phyloP scores from a whole-genome alignment of 192 early-diverging fungal species.

The Umbelopsis sp. region DNA sequence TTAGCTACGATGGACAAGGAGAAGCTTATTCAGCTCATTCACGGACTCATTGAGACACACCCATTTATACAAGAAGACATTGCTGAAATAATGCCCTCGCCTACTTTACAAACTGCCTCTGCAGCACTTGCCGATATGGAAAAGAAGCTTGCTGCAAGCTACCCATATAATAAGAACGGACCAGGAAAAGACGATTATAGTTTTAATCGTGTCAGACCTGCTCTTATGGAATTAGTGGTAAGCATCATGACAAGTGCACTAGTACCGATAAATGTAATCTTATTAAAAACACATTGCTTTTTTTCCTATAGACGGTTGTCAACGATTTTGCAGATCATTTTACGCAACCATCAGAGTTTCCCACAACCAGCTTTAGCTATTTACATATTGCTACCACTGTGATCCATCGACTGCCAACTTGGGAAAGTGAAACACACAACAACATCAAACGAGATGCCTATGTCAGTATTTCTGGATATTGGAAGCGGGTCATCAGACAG shows the following conservation, averaged over 20 bases:
- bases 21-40: constrained; percentile 75
- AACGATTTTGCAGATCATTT: constrained; percentile 77
- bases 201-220: constrained; percentile 79
- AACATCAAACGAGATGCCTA: constrained; percentile 64
- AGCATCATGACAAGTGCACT: not conserved
- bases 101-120: constrained; percentile 77
- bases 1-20: constrained; percentile 66
- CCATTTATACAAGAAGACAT: constrained; percentile 72
- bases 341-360: constrained; percentile 72
- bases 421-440: constrained; percentile 75
- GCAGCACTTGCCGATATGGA: constrained; percentile 66
- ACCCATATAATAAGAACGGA: constrained; percentile 87
- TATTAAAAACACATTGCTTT: constrained; percentile 29
- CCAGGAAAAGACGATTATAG: constrained; percentile 81
- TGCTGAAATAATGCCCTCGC: constrained; percentile 77
- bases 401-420: constrained; percentile 75
- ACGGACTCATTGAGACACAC: constrained; percentile 71
- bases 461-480: constrained; percentile 69
- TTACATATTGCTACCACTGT: constrained; percentile 75
- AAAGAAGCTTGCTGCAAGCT: constrained; percentile 70
- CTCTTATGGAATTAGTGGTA: constrained; percentile 71
- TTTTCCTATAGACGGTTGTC: constrained; percentile 53
- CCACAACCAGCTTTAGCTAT: constrained; percentile 76
- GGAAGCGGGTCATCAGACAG: constrained; percentile 79
- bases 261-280: constrained; percentile 54